phyloP scores from a whole-genome alignment of 2,329 filamentous ascomycete species.

The Ophidiomyces ophidiicola region DNA sequence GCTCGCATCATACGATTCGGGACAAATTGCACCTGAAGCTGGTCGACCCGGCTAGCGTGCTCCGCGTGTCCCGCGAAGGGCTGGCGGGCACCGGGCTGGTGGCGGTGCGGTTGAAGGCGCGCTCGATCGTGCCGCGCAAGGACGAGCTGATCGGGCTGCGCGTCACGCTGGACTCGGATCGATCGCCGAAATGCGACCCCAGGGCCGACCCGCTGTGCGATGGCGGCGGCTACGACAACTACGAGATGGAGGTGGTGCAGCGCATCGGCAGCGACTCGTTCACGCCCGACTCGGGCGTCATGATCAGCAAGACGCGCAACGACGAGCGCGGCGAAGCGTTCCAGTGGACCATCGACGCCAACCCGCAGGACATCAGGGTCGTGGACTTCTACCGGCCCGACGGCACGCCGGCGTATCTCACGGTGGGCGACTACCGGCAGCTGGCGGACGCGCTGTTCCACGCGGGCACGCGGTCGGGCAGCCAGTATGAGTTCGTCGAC shows the following conservation, averaged over 20 bases:
- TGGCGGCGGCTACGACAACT: slow-evolving; percentile 13
- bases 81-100: slow-evolving; percentile 13
- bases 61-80: slow-evolving; percentile 14
- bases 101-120: slow-evolving; percentile 13
- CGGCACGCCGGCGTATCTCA: slow-evolving; percentile 13
- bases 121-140: slow-evolving; percentile 10
- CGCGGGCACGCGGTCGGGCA: slow-evolving; percentile 16
- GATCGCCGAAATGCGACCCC: slow-evolving; percentile 10
- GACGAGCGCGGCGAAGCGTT: slow-evolving; percentile 4
- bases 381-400: slow-evolving; percentile 15
- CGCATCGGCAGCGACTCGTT: slow-evolving; percentile 16
- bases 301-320: slow-evolving; percentile 15
- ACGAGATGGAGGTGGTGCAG: slow-evolving; percentile 16
- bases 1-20: slow-evolving; percentile 15
- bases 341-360: slow-evolving; percentile 17
- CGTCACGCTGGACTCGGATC: slow-evolving; percentile 14
- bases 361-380: slow-evolving; percentile 15
- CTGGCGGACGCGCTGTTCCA: slow-evolving; percentile 16
- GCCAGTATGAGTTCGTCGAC: slow-evolving; percentile 16
- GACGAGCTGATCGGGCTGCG: slow-evolving; percentile 13
- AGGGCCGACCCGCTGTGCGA: slow-evolving; percentile 14
- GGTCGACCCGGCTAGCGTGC: slow-evolving; percentile 7
- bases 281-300: slow-evolving; percentile 15
- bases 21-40: slow-evolving; percentile 14
- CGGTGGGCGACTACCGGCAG: slow-evolving; percentile 16